Percentiles rank a stretch among this genome's conserved stretches.
These are phyloP conservation scores for Puccinia triticina DNA, from an alignment of 1,284 basidiomycete genomes.

Conservation along the genomic window DNA sequence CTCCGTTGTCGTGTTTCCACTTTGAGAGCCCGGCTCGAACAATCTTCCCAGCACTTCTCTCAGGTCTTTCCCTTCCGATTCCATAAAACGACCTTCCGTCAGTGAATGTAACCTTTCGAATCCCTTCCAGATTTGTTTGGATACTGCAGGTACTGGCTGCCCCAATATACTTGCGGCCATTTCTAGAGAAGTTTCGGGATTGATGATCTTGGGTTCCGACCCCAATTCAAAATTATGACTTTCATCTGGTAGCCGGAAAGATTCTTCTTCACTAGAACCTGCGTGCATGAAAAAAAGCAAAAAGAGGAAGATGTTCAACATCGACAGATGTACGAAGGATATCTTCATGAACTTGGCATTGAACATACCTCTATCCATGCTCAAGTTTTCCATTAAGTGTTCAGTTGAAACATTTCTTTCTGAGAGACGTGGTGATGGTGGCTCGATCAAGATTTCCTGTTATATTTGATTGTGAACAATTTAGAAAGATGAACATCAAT, in stretches of 20 bases:
- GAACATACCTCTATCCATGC: constrained; percentile 23
- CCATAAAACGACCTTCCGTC: background rate
- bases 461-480: background rate
- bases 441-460: constrained; percentile 20
- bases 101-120: constrained; percentile 4
- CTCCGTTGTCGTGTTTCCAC: background rate
- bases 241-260: background rate
- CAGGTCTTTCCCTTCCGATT: background rate
- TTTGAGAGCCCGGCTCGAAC: background rate
- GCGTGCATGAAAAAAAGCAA: background rate
- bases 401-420: constrained; percentile 5
- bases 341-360: background rate
- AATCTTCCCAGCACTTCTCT: background rate
- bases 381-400: background rate
- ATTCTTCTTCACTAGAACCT: constrained; percentile 16
- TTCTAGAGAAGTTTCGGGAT: constrained; percentile 24
- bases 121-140: constrained; percentile 20
- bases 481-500: background rate
- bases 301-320: background rate
- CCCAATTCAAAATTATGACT: background rate
- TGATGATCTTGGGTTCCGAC: constrained; percentile 21
- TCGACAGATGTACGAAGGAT: background rate
- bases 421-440: background rate
- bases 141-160: constrained; percentile 21
- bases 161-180: constrained; percentile 33